Percentiles rank a stretch among this genome's conserved stretches.
Evolutionary conservation across 2,329 filamentous ascomycete species (phyloP).

Genomic region (Cryphonectria japonica): DNA sequence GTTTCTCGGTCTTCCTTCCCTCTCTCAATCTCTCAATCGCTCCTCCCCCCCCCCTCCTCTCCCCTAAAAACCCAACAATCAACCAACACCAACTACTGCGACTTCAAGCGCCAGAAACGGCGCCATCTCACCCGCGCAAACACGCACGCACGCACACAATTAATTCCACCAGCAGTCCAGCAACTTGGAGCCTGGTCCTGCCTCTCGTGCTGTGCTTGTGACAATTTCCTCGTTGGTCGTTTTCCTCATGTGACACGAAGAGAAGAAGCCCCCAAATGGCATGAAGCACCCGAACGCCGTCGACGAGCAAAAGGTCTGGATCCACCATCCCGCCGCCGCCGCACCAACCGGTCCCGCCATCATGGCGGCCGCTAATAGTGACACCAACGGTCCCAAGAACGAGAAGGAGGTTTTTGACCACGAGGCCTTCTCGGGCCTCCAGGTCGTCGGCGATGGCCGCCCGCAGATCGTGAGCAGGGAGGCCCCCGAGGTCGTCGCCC

Average conservation of each 20-base stretch:
- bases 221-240: too few species aligned
- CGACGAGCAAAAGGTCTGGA: constrained; percentile 20
- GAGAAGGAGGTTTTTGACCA: constrained; percentile 12
- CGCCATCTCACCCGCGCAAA: too few species aligned
- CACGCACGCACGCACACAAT: background rate
- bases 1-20: background rate
- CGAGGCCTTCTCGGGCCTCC: constrained; percentile 25
- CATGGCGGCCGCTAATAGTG: background rate
- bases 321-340: constrained; percentile 1
- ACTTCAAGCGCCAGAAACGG: too few species aligned
- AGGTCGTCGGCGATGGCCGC: constrained; percentile 27
- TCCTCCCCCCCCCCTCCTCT: too few species aligned
- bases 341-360: constrained; percentile 17
- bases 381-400: background rate
- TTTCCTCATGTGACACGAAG: background rate
- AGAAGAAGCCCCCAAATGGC: background rate
- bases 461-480: constrained; percentile 1
- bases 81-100: background rate
- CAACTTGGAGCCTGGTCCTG: background rate
- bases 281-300: background rate
- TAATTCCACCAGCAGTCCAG: background rate
- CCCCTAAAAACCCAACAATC: background rate
- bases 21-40: background rate
- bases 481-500: constrained; percentile 28
- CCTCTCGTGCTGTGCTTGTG: background rate